Base-by-base conservation (phyloP, 352 stramenopile genomes). In the Thalassiosira hispida region DNA sequence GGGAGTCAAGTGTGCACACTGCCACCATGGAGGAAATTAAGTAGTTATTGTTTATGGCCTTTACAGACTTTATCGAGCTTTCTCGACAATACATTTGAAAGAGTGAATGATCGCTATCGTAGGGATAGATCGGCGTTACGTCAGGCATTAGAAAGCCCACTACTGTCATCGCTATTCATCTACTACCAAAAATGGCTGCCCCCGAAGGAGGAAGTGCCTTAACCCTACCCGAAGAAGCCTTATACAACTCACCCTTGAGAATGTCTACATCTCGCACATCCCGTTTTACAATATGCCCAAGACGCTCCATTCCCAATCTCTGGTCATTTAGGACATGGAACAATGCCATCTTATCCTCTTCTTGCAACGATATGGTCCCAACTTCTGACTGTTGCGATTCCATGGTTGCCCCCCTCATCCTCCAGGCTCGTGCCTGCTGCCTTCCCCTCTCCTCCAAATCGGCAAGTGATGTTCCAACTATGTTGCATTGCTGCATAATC, bases 291-390 rank as follows among this genome's bases (percentile, higher is more conserved):
- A 77, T 79, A 25, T 44, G 44, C 11, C 52, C 77, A 31, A 93
- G 49, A 18, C 63, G 62, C 35, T 82, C 71, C 51, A 91, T 75
- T 25, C 79, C 80, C 49, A 76, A 14, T 53, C 69, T 68, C 31
- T 93, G 87, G 20, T 87, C 78, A 61, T 66, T 86, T 27, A 93
- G 66, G 0, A 90, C 77, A 9, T 78, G 47, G 18, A 86, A 76
- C 27, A 91, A 66, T 49, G 29, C 69, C 23, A 52, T 18, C 29
- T 87, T 62, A 35, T 80, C 55, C 35, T 81, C 63, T 14, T 86
- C 74, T n/a, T 62, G 42, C 38, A 89, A 60, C 1, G 46, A 22
- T 9, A 63, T 22, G 29, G 62, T 33, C 33, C 53, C 40, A 29
- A 38, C 14, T 7, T 61, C 67, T 18, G 55, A 35, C 11, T 35